Base-by-base conservation (phyloP, 225 moss, liverwort and hornwort species). In the Thuidium tamariscinum region DNA sequence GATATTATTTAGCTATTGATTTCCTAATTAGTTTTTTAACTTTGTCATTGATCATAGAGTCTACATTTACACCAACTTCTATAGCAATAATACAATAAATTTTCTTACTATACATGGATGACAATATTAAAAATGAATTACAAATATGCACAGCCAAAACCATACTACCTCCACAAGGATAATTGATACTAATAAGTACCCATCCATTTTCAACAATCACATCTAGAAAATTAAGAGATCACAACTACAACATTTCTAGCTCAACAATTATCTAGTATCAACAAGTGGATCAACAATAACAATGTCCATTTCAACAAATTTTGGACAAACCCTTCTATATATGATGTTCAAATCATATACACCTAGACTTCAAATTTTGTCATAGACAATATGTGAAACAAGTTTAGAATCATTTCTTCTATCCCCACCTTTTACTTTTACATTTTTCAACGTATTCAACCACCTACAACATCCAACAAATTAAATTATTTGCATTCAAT, bases 121-220 rank as follows among this genome's bases (percentile, higher is more conserved):
- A 4, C 37, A 21, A 66, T 2, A 44, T 5, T 16, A 44, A 71
- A 44, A 4, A 71, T 2, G 2, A 13, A 1, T 9, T 41, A 70
- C 0, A 0, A 16, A 16, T 44, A 71, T 15, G 3, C 0, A 71
- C 44, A 27, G 9, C 9, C 2, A 70, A 41, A 0, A 6, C 25
- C 4, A 69, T 5, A 15, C 8, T 42, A 15, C 42, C 2, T 16
- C 5, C 2, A 16, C 5, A 71, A 71, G 16, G 10, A 71, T 16
- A 10, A 27, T 1, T 71, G 0, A 4, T 1, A 2, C 15, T 15
- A 25, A 70, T 1, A 9, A 5, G 2, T 0, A 1, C 9, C 9
- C 16, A 42, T 26, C 9, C 9, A 70, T 42, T 70, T 41, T 5
- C 15, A 15, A 25, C 26, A 41, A 15, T 25, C 5, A 41, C 23